Evolutionary conservation across 1,284 basidiomycete species (phyloP), one percentile per base, ranked within the genome.

Genomic region (Farysia itapuensis): DNA sequence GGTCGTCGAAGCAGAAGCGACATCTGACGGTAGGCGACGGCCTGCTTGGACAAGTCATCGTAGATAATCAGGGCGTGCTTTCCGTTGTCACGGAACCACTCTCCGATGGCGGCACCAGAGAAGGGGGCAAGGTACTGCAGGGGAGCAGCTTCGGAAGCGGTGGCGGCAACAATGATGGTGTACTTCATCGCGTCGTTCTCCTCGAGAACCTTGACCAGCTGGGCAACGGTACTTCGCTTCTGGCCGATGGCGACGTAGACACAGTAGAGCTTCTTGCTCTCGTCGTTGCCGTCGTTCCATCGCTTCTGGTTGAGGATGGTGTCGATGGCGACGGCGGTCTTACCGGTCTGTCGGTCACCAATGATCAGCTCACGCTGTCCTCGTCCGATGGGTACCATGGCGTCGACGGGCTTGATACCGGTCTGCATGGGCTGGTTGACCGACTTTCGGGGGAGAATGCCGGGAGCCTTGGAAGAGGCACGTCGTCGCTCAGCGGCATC

Each of bases 41-140:
- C 94, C 83, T 98, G 94, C 84, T 98, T 98, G 76, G 94, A 98
- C 81, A 98, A 83, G 81, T 98, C 94, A 78, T 98, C 94, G 81
- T 95, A 98, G 82, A 98, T 89, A 81, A 98, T 97, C 77, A 97
- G 85, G 72, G 94, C 82, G 82, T 84, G 82, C 81, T 90, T 94
- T 83, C 91, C 92, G 80, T 98, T 97, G 83, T 98, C 94, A 83
- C 94, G 91, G 94, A 98, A 98, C 94, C 94, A 98, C 83, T 98
- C 94, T 80, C 94, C 94, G 89, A 98, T 98, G 77, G 94, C 93
- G 81, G 90, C 94, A 68, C 94, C 94, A 74, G 94, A 94, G 91
- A 98, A 98, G 75, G 94, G 94, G 77, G 94, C 94, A 70, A 97
- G 88, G 83, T 96, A 98, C 80, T 97, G 94, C 51, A 98, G 85